phyloP scores from a whole-genome alignment of 2,329 filamentous ascomycete species.

The Trichoderma asperellum region DNA sequence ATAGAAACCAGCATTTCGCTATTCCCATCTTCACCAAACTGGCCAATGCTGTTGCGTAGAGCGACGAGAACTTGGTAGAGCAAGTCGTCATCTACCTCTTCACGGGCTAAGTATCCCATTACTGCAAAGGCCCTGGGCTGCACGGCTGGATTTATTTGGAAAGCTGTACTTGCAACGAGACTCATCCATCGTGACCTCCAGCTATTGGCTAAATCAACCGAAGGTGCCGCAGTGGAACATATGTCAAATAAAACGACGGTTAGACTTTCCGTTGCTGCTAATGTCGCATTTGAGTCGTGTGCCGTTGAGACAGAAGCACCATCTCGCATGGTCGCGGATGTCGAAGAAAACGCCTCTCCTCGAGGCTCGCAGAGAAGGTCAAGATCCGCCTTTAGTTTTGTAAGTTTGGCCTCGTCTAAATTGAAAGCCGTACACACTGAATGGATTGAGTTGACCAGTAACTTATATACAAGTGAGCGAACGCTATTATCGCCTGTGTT shows the following conservation, averaged over 20 bases:
- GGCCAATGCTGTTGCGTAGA: constrained; percentile 65
- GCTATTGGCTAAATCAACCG: constrained; percentile 66
- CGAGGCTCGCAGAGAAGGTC: constrained; percentile 63
- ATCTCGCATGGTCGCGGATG: constrained; percentile 53
- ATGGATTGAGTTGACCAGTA: constrained; percentile 69
- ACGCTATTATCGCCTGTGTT: constrained; percentile 65
- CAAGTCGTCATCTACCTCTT: constrained; percentile 72
- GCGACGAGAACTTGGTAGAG: constrained; percentile 73
- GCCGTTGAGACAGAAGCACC: constrained; percentile 58
- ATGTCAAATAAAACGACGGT: constrained; percentile 66
- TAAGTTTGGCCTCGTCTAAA: constrained; percentile 62
- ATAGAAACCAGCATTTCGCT: constrained; percentile 72
- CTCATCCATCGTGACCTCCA: constrained; percentile 77
- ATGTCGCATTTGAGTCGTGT: constrained; percentile 56
- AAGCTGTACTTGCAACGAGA: constrained; percentile 71
- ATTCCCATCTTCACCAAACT: constrained; percentile 66
- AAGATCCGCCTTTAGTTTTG: constrained; percentile 59
- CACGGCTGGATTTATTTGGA: constrained; percentile 73
- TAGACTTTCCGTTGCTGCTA: constrained; percentile 63
- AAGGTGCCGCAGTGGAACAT: constrained; percentile 65
- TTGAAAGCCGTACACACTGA: constrained; percentile 68
- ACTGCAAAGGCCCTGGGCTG: constrained; percentile 71
- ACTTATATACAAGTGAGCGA: constrained; percentile 62
- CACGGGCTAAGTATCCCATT: constrained; percentile 71
- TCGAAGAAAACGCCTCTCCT: constrained; percentile 60